A percentile compares a stretch with the other conserved stretches of the same genome.
These are phyloP conservation scores for Zygosaccharomyces pseudobailii DNA, from an alignment of 1,139 yeast species.

Conservation along the genomic window DNA sequence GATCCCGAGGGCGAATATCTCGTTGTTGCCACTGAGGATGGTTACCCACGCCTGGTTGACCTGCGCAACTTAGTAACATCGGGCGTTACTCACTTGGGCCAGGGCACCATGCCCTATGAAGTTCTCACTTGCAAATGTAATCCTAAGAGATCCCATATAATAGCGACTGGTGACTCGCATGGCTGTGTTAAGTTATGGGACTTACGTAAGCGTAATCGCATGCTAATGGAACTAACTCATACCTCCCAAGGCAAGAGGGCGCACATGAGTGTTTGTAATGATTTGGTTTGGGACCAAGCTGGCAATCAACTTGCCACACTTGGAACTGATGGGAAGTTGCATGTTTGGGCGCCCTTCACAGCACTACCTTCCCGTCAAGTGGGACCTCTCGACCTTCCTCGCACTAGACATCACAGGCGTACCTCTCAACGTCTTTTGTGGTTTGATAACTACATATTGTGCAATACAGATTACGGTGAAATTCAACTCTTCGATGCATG, in stretches of 20 bases:
- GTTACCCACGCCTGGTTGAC: conserved; percentile 66
- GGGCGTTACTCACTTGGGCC: conserved; percentile 24
- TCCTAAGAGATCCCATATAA: conserved; percentile 45
- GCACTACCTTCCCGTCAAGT: conserved; percentile 11
- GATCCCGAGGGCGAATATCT: conserved; percentile 50
- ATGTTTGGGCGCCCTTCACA: conserved; percentile 26
- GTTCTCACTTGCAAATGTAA: conserved; percentile 73
- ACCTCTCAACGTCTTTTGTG: conserved; percentile 43
- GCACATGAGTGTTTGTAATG: conserved; percentile 25
- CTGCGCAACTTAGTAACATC: conserved; percentile 48
- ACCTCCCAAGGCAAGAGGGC: conserved; percentile 13
- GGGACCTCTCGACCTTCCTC: conserved; percentile 15
- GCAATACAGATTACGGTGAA: conserved; percentile 66
- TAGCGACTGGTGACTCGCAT: conserved; percentile 75
- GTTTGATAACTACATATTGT: conserved; percentile 62
- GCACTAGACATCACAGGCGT: conserved; percentile 35
- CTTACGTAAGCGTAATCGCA: conserved; percentile 21
- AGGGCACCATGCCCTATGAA: conserved; percentile 56
- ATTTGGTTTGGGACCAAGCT: conserved; percentile 22
- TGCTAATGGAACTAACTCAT: conserved; percentile 15
- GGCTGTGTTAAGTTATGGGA: conserved; percentile 47
- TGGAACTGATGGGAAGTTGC: conserved; percentile 27
- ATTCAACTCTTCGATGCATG: conserved; percentile 56
- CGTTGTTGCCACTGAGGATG: conserved; percentile 68
- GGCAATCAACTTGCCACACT: conserved; percentile 21